Evolutionary conservation across 805 yeast species (phyloP), one percentile per base, ranked within the genome.

Genomic region (Teunomyces barrocoloradensis): DNA sequence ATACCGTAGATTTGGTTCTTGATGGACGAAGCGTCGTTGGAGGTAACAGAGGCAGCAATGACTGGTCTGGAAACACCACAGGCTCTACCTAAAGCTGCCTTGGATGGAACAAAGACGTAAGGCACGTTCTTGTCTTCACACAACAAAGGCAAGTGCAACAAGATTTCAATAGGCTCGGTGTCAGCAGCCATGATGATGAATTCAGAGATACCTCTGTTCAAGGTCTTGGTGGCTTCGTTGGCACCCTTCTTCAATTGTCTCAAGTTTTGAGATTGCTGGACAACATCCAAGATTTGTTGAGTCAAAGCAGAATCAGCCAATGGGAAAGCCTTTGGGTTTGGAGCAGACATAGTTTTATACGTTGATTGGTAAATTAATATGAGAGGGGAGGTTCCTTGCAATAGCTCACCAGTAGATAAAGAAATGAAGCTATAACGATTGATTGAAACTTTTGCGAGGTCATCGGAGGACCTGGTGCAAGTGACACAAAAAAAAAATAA

Each of bases 21-120:
- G 79, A 94, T 88, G 65, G 96, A 87, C 61, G 97, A 90, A 64
- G 97, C 96, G 68, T 94, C 99, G 78, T 94, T 94, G 59, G 98
- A 84, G 70, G 99, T 94, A 69, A 94, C 94, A 54, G 96, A 87
- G 56, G 97, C 97, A 68, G 99, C 96, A 70, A 94, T 92, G 52
- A 94, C 99, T 58, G 98, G 97, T 82, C 99, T 88, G 48, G 98
- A 89, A 55, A 94, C 99, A 78, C 99, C 99, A 79, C 99, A 94
- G 64, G 99, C 98, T 80, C 99, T 89, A 73, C 99, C 99, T 64
- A 94, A 81, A 55, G 99, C 99, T 66, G 94, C 84, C 82, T 94
- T 92, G 61, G 97, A 90, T 59, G 99, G 97, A 58, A 94, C 98
- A 60, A 94, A 94, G 56, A 94, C 98, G 80, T 94, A 94, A 55